Evolutionary conservation across 257 asterid genomes (phyloP), one percentile per base, ranked within the genome.

Genomic region (Gardenia jasminoides): DNA sequence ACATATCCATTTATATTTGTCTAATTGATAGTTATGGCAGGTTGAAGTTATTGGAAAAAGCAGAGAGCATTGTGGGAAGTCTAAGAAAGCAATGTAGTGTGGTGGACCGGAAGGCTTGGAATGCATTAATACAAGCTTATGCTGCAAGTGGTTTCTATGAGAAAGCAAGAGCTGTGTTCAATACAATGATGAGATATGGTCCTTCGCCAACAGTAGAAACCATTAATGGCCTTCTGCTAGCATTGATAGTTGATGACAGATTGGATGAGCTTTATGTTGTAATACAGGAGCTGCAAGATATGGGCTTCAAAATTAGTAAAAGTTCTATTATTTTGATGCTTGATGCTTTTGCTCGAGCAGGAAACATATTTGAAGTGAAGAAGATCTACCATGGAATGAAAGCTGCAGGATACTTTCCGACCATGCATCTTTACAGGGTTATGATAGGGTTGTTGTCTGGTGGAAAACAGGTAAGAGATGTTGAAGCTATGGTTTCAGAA

Each of bases 251-350:
- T 70, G 97, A 89, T 81, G 91, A 87, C 77, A 90, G 99, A 85
- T 86, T 95, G 83, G 83, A 86, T 80, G 99, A 95, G 86, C 97
- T 95, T 56, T 92, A 93, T 79, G 97, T 93, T 81, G 94, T 88
- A 86, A 88, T 95, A 84, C 93, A 93, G 87, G 99, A 95, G 83
- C 87, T 95, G 75, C 98, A 95, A 87, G 99, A 95, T 81, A 92
- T 93, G 97, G 97, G 98, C 62, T 93, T 93, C 86, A 92, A 91
- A 83, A 91, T 95, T 83, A 92, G 99, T 80, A 93, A 93, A 82
- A 89, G 92, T 78, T 86, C 99, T 31, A 90, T 93, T 79, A 77
- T 91, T 78, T 86, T 93, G 91, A 92, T 95, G 99, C 92, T 93
- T 44, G 99, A 95, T 62, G 99, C 97, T n/a, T 95, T 95, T 77